A percentile compares a stretch with the other conserved stretches of the same genome.
Evolutionary conservation across 148 eudicot species (phyloP).

Genomic region (Silene conica): DNA sequence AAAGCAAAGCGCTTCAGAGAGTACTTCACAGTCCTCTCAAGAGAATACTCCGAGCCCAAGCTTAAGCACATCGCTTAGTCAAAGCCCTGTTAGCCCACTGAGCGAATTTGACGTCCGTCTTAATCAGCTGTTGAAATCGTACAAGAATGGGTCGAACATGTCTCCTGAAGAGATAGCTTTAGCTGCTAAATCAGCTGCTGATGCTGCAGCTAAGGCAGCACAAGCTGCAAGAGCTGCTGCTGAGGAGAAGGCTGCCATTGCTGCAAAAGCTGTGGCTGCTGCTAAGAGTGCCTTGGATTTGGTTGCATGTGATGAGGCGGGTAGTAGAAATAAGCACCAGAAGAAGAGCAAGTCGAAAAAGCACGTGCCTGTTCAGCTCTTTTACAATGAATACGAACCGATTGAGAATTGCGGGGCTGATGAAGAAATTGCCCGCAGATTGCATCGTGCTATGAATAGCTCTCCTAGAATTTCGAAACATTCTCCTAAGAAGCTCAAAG

Average conservation of each 20-base stretch:
- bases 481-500: slow-evolving; percentile 52
- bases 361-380: slow-evolving; percentile 54
- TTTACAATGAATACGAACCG: slow-evolving; percentile 47
- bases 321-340: slow-evolving; percentile 29
- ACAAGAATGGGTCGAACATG: slow-evolving; percentile 50
- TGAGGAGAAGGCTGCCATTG: slow-evolving; percentile 77
- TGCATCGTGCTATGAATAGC: slow-evolving; percentile 72
- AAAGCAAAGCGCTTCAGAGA: slow-evolving; percentile 56
- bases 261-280: slow-evolving; percentile 72
- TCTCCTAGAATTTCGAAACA: slow-evolving; percentile 66
- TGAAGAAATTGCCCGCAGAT: slow-evolving; percentile 74
- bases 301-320: slow-evolving; percentile 50
- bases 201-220: slow-evolving; percentile 53
- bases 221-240: slow-evolving; percentile 68
- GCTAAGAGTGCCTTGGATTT: slow-evolving; percentile 73
- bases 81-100: slow-evolving; percentile 11
- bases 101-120: slow-evolving; percentile 46
- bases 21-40: slow-evolving; percentile 33
- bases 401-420: slow-evolving; percentile 46
- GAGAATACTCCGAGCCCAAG: slow-evolving; percentile 27
- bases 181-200: slow-evolving; percentile 59
- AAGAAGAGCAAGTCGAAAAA: slow-evolving; percentile 76
- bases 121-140: slow-evolving; percentile 41
- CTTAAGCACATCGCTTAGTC: slow-evolving; percentile 25
- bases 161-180: slow-evolving; percentile 66